Base-by-base conservation (phyloP, 2,329 filamentous ascomycete genomes). In the Elsinoe necatrix region DNA sequence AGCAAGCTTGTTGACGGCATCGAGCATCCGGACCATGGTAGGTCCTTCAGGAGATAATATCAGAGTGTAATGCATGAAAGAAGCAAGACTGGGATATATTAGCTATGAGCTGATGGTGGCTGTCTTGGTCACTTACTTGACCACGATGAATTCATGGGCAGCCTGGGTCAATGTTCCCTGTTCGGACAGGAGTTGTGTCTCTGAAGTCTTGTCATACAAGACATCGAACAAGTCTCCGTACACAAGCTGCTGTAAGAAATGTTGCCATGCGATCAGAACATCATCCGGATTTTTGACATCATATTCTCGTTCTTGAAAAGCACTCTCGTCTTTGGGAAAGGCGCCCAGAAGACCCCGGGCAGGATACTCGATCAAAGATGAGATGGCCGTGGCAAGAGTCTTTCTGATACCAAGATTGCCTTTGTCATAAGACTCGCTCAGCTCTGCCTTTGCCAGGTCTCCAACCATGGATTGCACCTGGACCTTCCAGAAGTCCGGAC, bases 381-480 rank as follows among this genome's bases (percentile, higher is more conserved):
- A 85, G 8, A 83, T 77, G 0, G 84, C 86, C 5, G 87, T 89
- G 0, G 87, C 81, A 50, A 92, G 71, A 18, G 85, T 87, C 72
- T 89, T 90, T 54, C 87, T 77, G 58, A 84, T 83, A 0, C 87
- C 87, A 62, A 92, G 71, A 0, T 82, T 77, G 12, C 85, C 87
- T 69, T 89, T 89, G 68, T 92, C 87, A 65, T 90, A 92, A 67
- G 85, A 89, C 68, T 92, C 87, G 1, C 85, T 89, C 29, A 92
- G 73, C 52, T 88, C 82, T 1, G 82, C 85, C 29, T 83, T 78
- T 7, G 78, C 83, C 55, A 92, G 73, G 63, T 81, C 77, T 63
- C 74, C 71, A 63, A 88, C 73, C 14, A 89, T 68, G 1, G 77
- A 77, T 61, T 81, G 78, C 21, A 85, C 73, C 43, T 80, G 77